These are phyloP conservation scores for Didymella segeticola DNA, from an alignment of 2,329 filamentous ascomycete species.

Conservation along the genomic window DNA sequence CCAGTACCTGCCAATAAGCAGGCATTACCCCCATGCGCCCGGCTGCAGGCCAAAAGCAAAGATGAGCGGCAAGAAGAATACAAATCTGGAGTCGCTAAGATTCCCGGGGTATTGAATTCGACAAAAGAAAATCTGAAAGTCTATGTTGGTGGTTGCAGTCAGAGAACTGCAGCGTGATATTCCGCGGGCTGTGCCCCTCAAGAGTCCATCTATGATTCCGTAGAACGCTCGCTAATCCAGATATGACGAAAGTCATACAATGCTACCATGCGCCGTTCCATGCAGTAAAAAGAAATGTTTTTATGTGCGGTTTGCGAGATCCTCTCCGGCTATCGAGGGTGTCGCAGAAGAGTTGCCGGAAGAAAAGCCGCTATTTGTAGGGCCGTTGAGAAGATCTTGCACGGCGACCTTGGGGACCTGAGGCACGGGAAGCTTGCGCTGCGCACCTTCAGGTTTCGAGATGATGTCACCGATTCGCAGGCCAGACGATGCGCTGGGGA, in stretches of 20 bases:
- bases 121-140: constrained; percentile 40
- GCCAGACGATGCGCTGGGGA: constrained; percentile 65
- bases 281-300: constrained; percentile 26
- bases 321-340: constrained; percentile 74
- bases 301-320: constrained; percentile 48
- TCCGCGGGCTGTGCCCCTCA: constrained; percentile 33
- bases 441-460: constrained; percentile 82
- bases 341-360: constrained; percentile 80
- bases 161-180: constrained; percentile 39
- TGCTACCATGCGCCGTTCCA: constrained; percentile 44
- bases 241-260: constrained; percentile 24
- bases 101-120: constrained; percentile 47
- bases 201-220: constrained; percentile 39
- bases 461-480: constrained; percentile 92
- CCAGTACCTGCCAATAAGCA: constrained; percentile 40
- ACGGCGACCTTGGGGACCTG: constrained; percentile 89
- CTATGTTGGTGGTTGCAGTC: constrained; percentile 27
- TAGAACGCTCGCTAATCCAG: constrained; percentile 45
- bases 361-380: constrained; percentile 64
- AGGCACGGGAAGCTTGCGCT: constrained; percentile 89
- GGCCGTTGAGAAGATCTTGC: constrained; percentile 77
- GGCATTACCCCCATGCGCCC: constrained; percentile 25
- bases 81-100: constrained; percentile 41
- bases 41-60: constrained; percentile 29
- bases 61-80: constrained; percentile 40